These are phyloP conservation scores for Salix suchowensis DNA, from an alignment of 345 rosid genomes.

Conservation along the genomic window DNA sequence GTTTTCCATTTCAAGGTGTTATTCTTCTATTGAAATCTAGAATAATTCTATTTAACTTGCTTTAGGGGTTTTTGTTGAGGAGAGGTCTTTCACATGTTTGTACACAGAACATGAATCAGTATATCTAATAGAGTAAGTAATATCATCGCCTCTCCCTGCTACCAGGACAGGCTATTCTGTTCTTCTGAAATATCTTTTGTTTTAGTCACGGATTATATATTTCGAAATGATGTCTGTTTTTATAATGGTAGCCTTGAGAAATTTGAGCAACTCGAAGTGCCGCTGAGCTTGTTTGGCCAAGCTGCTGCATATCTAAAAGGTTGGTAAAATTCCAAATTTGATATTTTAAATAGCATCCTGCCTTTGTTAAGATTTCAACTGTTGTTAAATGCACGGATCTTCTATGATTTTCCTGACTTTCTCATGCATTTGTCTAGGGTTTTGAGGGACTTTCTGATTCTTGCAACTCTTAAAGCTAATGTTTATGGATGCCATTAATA, in stretches of 20 bases:
- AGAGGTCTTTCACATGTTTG: conserved; percentile 69
- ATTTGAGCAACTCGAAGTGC: conserved; percentile 84
- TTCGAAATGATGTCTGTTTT: neutral
- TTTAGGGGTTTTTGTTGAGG: conserved; percentile 83
- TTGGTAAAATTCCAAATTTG: conserved; percentile 21
- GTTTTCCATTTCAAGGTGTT: too few relatives aligned
- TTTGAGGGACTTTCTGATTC: neutral
- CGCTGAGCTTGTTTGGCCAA: conserved; percentile 68
- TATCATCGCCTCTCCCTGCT: neutral
- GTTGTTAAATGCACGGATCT: neutral
- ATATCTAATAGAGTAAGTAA: conserved; percentile 74
- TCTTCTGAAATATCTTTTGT: neutral
- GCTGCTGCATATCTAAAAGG: conserved; percentile 73
- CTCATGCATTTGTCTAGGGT: neutral
- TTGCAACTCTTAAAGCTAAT: neutral
- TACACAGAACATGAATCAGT: conserved; percentile 65
- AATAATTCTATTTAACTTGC: conserved; percentile 7
- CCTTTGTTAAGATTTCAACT: neutral
- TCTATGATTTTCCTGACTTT: neutral
- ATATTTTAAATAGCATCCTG: neutral
- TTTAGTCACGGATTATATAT: neutral
- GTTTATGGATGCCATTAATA: neutral
- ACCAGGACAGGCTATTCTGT: neutral
- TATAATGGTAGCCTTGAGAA: conserved; percentile 53
- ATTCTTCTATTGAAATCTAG: neutral